These are phyloP conservation scores for Hypoxylon intermedium DNA, from an alignment of 495 filamentous ascomycete genomes.

Conservation along the genomic window DNA sequence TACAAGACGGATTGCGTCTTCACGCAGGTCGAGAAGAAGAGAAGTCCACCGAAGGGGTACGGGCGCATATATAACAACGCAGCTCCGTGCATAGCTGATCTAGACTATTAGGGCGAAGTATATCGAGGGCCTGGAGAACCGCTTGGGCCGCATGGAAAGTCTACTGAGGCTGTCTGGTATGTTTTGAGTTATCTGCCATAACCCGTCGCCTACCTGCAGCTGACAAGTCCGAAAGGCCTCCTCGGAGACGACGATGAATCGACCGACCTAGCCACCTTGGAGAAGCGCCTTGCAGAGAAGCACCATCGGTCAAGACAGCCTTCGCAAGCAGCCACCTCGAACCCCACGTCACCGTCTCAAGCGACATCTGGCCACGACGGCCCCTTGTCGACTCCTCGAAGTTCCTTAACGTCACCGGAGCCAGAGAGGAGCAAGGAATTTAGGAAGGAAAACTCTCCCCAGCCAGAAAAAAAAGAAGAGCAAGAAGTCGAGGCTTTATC, in stretches of 20 bases:
- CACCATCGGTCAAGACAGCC: slow-evolving; percentile 53
- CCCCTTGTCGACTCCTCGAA: slow-evolving; percentile 65
- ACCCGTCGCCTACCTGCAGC: not conserved
- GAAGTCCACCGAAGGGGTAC: slow-evolving; percentile 96
- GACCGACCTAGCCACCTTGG: slow-evolving; percentile 86
- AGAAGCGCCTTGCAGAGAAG: slow-evolving; percentile 80
- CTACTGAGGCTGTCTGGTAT: slow-evolving; percentile 81
- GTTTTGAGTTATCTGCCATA: slow-evolving; percentile 5
- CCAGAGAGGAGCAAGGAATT: slow-evolving; percentile 59
- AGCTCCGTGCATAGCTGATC: slow-evolving; percentile 28
- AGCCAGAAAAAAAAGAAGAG: slow-evolving; percentile 49
- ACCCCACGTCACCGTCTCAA: slow-evolving; percentile 55
- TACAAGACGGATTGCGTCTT: slow-evolving; percentile 99
- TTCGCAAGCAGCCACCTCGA: slow-evolving; percentile 51
- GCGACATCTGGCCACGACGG: slow-evolving; percentile 51
- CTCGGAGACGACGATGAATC: slow-evolving; percentile 85
- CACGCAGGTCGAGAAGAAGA: slow-evolving; percentile 98
- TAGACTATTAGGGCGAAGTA: slow-evolving; percentile 76
- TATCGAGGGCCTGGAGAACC: slow-evolving; percentile 96
- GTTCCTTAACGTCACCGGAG: slow-evolving; percentile 66
- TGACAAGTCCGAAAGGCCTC: slow-evolving; percentile 54
- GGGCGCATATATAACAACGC: slow-evolving; percentile 29
- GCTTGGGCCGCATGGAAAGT: slow-evolving; percentile 91
- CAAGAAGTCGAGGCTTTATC: slow-evolving; percentile 89
- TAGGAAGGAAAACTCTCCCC: slow-evolving; percentile 33